These are phyloP conservation scores for Cystobasidium tubakii DNA, from an alignment of 768 basidiomycete species.

Conservation along the genomic window DNA sequence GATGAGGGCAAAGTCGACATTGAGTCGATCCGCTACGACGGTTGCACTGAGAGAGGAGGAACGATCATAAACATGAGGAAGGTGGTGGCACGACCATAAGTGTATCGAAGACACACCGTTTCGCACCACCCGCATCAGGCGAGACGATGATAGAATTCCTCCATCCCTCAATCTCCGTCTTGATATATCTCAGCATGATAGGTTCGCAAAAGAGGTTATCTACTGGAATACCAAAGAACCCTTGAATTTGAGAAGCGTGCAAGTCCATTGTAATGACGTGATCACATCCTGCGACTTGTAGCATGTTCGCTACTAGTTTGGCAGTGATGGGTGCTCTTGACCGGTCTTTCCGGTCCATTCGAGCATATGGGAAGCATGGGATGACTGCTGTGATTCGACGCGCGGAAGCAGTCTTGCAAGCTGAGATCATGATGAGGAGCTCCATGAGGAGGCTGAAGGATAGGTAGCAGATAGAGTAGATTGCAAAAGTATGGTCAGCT, in stretches of 20 bases:
- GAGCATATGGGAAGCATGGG: constrained; percentile 92
- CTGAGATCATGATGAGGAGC: constrained; percentile 90
- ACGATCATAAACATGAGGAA: not conserved
- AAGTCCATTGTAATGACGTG: constrained; percentile 99
- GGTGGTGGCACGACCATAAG: not conserved
- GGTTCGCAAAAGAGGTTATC: constrained; percentile 97
- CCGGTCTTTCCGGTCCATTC: constrained; percentile 93
- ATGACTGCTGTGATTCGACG: constrained; percentile 94
- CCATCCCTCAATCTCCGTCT: constrained; percentile 78
- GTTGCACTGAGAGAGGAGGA: constrained; percentile 61
- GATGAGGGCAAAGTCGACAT: constrained; percentile 90
- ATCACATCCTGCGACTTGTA: constrained; percentile 92
- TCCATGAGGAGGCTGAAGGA: constrained; percentile 72
- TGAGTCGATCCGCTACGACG: constrained; percentile 88
- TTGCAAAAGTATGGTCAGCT: not conserved
- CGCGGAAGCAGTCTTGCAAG: constrained; percentile 61
- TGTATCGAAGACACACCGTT: constrained; percentile 61
- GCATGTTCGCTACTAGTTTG: constrained; percentile 97
- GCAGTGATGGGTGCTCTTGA: constrained; percentile 93
- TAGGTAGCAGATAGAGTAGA: not conserved
- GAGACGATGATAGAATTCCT: constrained; percentile 82
- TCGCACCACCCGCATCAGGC: constrained; percentile 97
- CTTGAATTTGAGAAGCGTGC: constrained; percentile 95
- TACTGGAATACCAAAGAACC: constrained; percentile 97
- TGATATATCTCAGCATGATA: constrained; percentile 87